Percentiles rank a stretch among this genome's conserved stretches.
These are phyloP conservation scores for Picea engelmannii DNA, from an alignment of 83 land plant genomes.

Conservation along the genomic window DNA sequence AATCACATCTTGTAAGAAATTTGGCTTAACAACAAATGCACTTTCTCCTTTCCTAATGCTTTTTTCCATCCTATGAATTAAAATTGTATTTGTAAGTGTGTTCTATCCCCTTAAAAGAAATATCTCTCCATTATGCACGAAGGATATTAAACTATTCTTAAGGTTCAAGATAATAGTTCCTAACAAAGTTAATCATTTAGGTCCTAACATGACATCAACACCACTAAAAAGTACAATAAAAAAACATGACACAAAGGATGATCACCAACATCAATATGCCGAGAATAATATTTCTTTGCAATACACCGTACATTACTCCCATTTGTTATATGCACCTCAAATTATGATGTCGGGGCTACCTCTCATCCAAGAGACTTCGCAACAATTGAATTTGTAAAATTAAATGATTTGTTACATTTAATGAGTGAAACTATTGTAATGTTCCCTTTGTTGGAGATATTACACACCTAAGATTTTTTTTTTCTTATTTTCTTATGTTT, in stretches of 20 bases:
- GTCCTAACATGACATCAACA: not conserved
- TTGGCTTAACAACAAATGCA: not conserved
- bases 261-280: not conserved
- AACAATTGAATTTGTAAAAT: not conserved
- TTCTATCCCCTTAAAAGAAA: not conserved
- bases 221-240: not conserved
- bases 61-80: not conserved
- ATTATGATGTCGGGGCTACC: not conserved
- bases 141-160: not conserved
- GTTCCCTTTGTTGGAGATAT: no score
- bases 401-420: not conserved
- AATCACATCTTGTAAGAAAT: not conserved
- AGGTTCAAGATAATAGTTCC: not conserved
- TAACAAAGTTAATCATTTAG: not conserved
- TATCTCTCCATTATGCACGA: not conserved
- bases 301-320: not conserved
- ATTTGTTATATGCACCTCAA: not conserved
- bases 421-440: not conserved
- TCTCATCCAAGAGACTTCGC: not conserved
- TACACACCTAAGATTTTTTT: no score
- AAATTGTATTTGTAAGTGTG: not conserved
- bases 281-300: not conserved
- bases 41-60: not conserved
- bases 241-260: not conserved
- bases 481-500: no score